Evolutionary conservation across 495 filamentous ascomycete genomes (phyloP).

Genomic region (Penicillium paxilli): DNA sequence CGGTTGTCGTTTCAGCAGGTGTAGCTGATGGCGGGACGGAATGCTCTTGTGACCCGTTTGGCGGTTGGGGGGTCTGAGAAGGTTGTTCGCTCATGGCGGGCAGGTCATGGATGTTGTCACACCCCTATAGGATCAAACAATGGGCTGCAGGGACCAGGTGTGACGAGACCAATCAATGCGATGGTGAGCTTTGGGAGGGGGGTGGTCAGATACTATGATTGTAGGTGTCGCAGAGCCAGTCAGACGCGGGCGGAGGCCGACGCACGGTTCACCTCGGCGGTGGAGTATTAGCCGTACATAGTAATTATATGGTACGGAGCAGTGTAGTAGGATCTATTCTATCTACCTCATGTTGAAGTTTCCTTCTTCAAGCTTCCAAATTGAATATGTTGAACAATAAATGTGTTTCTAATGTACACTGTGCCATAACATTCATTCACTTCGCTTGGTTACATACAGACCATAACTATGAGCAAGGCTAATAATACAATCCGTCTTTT

Average conservation of each 20-base stretch:
- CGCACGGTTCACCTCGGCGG: slow-evolving; percentile 15
- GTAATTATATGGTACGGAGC: too few species aligned
- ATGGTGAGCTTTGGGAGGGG: slow-evolving; percentile 6
- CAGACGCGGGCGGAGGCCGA: slow-evolving; percentile 14
- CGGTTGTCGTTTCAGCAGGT: slow-evolving; percentile 4
- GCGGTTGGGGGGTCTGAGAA: slow-evolving; percentile 8
- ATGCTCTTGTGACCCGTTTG: slow-evolving; percentile 23
- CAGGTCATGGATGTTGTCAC: slow-evolving; percentile 11
- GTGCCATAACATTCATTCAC: neutral
- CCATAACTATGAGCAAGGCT: neutral
- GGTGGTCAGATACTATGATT: slow-evolving; percentile 5
- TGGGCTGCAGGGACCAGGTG: slow-evolving; percentile 17
- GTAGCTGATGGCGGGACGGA: slow-evolving; percentile 10
- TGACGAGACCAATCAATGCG: slow-evolving; percentile 19
- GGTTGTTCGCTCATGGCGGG: slow-evolving; percentile 22
- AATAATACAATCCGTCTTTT: slow-evolving; percentile 8
- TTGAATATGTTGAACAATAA: too few species aligned
- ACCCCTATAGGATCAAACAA: slow-evolving; percentile 1
- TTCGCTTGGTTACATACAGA: neutral
- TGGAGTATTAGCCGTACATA: too few species aligned
- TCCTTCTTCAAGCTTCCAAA: too few species aligned
- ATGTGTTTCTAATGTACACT: too few species aligned
- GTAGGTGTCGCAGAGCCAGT: slow-evolving; percentile 16
- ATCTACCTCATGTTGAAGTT: too few species aligned
- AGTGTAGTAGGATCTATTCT: too few species aligned